Percentiles rank a stretch among this genome's conserved stretches.
Evolutionary conservation across 2,329 filamentous ascomycete species (phyloP).

Genomic region (Gnomoniopsis smithogilvyi): DNA sequence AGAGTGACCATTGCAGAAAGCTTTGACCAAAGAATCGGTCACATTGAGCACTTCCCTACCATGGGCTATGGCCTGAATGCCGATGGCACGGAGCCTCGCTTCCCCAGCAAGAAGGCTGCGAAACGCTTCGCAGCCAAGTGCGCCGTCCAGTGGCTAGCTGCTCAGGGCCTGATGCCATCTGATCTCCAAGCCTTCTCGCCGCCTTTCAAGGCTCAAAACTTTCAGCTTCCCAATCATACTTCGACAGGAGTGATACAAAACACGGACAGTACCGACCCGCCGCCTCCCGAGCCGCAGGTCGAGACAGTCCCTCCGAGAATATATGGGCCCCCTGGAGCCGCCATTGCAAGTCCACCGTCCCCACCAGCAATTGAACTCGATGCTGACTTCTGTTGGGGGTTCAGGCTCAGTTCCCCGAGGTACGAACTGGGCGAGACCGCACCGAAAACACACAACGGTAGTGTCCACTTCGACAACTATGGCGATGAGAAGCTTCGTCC

Average conservation of each 20-base stretch:
- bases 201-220: too few species aligned
- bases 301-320: background rate
- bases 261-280: background rate
- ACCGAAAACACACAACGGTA: slow-evolving; percentile 33
- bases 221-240: background rate
- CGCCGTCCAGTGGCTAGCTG: slow-evolving; percentile 40
- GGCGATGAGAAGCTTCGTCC: slow-evolving; percentile 29
- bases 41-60: slow-evolving; percentile 21
- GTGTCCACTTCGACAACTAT: slow-evolving; percentile 27
- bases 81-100: slow-evolving; percentile 30
- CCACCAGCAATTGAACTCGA: background rate
- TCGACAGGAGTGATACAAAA: background rate
- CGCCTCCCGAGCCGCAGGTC: slow-evolving; percentile 9
- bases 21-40: slow-evolving; percentile 22
- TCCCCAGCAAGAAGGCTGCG: slow-evolving; percentile 49
- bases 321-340: background rate
- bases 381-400: slow-evolving; percentile 26
- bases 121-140: slow-evolving; percentile 51
- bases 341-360: slow-evolving; percentile 10
- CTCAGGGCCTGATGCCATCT: slow-evolving; percentile 25
- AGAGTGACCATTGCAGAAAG: slow-evolving; percentile 25
- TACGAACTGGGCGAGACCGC: slow-evolving; percentile 28
- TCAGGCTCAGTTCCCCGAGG: slow-evolving; percentile 31
- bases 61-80: background rate
- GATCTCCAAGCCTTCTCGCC: background rate